Conservation (phyloP, 2,329 filamentous ascomycete species). For the Cladosporium sp. region DNA sequence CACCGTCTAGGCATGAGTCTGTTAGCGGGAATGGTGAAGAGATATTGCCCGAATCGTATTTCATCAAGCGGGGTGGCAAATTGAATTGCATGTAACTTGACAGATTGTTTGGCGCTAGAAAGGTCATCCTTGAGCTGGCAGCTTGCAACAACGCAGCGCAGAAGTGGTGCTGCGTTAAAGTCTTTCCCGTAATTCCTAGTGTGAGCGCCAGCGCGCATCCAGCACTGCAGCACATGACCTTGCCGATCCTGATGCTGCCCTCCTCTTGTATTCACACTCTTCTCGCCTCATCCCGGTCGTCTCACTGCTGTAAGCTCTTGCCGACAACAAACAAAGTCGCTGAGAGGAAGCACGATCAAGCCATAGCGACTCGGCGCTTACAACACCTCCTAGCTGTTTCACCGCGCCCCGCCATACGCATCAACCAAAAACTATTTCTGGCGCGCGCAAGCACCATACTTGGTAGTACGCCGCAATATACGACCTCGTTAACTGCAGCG, state of each 20-base stretch:
- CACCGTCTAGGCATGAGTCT: too few relatives aligned
- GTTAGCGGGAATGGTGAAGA: too few relatives aligned
- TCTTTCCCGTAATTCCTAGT: not conserved
- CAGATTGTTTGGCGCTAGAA: too few relatives aligned
- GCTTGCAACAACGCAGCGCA: too few relatives aligned
- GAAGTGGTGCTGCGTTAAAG: too few relatives aligned
- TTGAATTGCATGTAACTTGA: too few relatives aligned
- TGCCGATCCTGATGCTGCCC: not conserved
- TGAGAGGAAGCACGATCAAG: not conserved
- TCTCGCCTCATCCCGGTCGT: not conserved
- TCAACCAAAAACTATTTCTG: not conserved
- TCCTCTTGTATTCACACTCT: not conserved
- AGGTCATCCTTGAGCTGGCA: too few relatives aligned
- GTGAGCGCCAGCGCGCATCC: not conserved
- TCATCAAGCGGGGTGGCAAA: too few relatives aligned
- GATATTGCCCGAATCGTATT: too few relatives aligned
- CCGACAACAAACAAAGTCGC: not conserved
- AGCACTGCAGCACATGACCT: conserved; percentile 2
- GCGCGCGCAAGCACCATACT: not conserved
- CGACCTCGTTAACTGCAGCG: not conserved
- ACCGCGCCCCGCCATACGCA: conserved; percentile 2
- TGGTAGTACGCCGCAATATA: not conserved
- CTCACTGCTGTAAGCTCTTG: not conserved
- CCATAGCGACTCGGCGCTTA: not conserved
- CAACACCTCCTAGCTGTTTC: conserved; percentile 4